Percentiles rank a stretch among this genome's conserved stretches.
Evolutionary conservation across 2,329 filamentous ascomycete genomes (phyloP).

Genomic region (Colletotrichum sp.): DNA sequence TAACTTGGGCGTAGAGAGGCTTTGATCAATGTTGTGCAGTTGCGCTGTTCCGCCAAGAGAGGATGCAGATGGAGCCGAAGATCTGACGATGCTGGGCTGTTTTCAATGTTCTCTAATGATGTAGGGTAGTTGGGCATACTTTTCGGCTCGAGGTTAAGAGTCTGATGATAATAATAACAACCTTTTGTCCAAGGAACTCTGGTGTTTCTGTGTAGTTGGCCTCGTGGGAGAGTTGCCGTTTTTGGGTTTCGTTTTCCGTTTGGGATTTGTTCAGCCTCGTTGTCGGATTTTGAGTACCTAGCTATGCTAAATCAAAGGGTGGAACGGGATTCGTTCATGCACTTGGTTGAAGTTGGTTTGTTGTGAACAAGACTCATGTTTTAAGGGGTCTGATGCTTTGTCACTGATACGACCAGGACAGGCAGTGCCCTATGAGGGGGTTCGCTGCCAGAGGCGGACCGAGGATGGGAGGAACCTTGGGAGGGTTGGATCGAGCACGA

Average conservation of each 20-base stretch:
- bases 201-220: not conserved
- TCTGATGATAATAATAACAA: not conserved
- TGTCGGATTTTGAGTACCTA: not conserved
- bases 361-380: not conserved
- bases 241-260: not conserved
- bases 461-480: not conserved
- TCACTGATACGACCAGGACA: not conserved
- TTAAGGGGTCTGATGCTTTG: not conserved
- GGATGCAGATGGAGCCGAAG: not conserved
- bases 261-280: not conserved
- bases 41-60: not conserved
- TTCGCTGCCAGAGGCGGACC: not conserved
- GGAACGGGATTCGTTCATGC: not conserved
- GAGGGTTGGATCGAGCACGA: not conserved
- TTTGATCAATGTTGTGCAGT: not conserved
- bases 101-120: not conserved
- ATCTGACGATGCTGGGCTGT: not conserved
- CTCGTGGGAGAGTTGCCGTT: not conserved
- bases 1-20: not conserved
- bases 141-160: not conserved
- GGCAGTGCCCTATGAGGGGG: not conserved
- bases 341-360: not conserved
- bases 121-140: accelerated
- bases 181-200: not conserved
- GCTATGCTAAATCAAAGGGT: not conserved